These are phyloP conservation scores for Annona cherimola DNA, from an alignment of 164 flowering plant species.

Conservation along the genomic window DNA sequence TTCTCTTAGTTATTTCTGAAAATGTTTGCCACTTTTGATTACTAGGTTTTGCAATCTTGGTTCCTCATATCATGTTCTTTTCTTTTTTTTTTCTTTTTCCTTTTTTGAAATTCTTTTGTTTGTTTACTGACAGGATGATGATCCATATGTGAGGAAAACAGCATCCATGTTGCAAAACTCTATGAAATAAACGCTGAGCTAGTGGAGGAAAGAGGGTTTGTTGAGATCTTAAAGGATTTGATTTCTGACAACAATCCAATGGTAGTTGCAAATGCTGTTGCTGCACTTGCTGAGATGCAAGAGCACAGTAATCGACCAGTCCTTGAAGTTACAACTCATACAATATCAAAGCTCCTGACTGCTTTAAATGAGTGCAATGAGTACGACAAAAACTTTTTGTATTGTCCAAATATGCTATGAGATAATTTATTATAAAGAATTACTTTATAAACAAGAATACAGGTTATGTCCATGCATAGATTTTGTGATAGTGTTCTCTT, in stretches of 20 bases:
- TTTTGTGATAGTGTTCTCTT: too few relatives aligned
- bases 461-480: too few relatives aligned
- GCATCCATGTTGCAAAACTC: conserved; percentile 98
- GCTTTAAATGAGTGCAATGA: conserved; percentile 98
- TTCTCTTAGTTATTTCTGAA: too few relatives aligned
- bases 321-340: conserved; percentile 83
- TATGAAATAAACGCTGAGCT: conserved; percentile 98
- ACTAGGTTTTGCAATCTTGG: too few relatives aligned
- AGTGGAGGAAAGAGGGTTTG: conserved; percentile 95
- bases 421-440: too few relatives aligned
- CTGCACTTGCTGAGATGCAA: conserved; percentile 98
- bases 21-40: too few relatives aligned
- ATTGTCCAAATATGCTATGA: neutral
- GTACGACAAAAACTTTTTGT: conserved; percentile 35
- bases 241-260: conserved; percentile 98
- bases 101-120: neutral
- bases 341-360: conserved; percentile 90
- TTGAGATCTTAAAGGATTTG: conserved; percentile 95
- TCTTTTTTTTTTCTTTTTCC: neutral
- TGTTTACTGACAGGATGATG: conserved; percentile 76
- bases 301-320: conserved; percentile 76
- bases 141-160: conserved; percentile 99
- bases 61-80: too few relatives aligned
- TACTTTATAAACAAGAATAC: too few relatives aligned
- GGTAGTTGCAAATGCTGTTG: conserved; percentile 99